These are phyloP conservation scores for Penicillium cosmopolitanum DNA, from an alignment of 495 filamentous ascomycete genomes.

Conservation along the genomic window DNA sequence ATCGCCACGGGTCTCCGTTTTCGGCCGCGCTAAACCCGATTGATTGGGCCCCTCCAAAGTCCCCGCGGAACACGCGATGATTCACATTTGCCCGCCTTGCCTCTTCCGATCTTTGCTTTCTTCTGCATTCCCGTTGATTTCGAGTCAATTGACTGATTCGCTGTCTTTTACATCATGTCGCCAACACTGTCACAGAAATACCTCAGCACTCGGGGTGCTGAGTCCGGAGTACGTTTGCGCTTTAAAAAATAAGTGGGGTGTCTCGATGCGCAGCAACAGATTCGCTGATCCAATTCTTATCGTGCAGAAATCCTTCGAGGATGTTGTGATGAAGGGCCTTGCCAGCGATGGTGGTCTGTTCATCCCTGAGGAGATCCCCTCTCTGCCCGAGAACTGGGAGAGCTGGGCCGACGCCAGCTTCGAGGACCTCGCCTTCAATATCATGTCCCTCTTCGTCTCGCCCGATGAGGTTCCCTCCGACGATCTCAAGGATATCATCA, in stretches of 20 bases:
- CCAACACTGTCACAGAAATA: slow-evolving; percentile 67
- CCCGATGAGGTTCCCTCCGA: slow-evolving; percentile 74
- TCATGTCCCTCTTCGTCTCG: slow-evolving; percentile 71
- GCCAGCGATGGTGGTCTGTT: slow-evolving; percentile 89
- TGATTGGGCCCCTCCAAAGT: background rate
- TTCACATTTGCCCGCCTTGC: slow-evolving; percentile 7
- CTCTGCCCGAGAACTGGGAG: slow-evolving; percentile 33
- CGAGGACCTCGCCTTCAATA: slow-evolving; percentile 67
- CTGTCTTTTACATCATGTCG: slow-evolving; percentile 14
- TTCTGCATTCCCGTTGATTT: background rate
- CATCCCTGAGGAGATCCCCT: slow-evolving; percentile 81
- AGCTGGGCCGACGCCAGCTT: slow-evolving; percentile 77
- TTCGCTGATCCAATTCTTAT: slow-evolving; percentile 8
- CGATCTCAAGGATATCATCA: slow-evolving; percentile 81
- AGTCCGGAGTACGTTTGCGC: slow-evolving; percentile 65
- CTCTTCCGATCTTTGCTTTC: background rate
- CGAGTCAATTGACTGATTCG: slow-evolving; percentile 13
- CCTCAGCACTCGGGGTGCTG: slow-evolving; percentile 78
- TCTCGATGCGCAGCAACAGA: slow-evolving; percentile 2
- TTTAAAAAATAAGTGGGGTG: slow-evolving; percentile 7
- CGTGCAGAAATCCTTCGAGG: slow-evolving; percentile 63
- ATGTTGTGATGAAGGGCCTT: slow-evolving; percentile 88
- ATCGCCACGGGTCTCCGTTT: slow-evolving; percentile 36
- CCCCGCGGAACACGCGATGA: slow-evolving; percentile 12
- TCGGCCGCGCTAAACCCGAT: slow-evolving; percentile 35